A percentile compares a stretch with the other conserved stretches of the same genome.
Evolutionary conservation across 495 filamentous ascomycete species (phyloP).

Genomic region (Penicillium nucicola): DNA sequence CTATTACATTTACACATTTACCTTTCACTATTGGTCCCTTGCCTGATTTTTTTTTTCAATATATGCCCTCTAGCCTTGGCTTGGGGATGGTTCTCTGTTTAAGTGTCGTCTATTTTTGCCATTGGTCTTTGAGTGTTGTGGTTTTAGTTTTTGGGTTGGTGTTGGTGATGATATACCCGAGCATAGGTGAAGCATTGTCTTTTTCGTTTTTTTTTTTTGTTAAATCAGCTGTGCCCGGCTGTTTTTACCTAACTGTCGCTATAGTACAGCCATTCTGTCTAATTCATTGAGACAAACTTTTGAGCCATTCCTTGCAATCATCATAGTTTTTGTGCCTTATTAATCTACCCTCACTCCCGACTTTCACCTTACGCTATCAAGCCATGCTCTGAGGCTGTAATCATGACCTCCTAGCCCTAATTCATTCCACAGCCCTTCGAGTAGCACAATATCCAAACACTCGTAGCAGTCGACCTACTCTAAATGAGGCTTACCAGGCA

Average conservation of each 20-base stretch:
- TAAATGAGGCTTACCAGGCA: constrained; percentile 62
- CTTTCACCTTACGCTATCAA: too few relatives aligned
- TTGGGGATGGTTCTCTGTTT: neutral
- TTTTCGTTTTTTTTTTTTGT: constrained; percentile 6
- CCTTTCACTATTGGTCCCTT: constrained; percentile 14
- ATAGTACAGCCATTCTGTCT: constrained; percentile 23
- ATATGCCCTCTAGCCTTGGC: neutral
- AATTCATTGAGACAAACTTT: constrained; percentile 14
- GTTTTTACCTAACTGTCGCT: constrained; percentile 19
- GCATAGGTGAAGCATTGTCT: constrained; percentile 18
- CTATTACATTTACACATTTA: constrained; percentile 3
- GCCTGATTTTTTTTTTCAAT: constrained; percentile 4
- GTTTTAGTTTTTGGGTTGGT: constrained; percentile 14
- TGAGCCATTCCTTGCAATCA: neutral
- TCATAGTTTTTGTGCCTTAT: too few relatives aligned
- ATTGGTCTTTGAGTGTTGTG: constrained; percentile 7
- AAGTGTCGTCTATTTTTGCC: constrained; percentile 10
- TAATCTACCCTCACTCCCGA: too few relatives aligned
- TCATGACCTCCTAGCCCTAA: neutral
- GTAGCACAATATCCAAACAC: constrained; percentile 56
- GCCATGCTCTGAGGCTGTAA: too few relatives aligned
- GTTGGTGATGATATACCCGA: constrained; percentile 29
- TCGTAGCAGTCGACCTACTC: constrained; percentile 56
- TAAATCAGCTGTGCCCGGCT: constrained; percentile 1
- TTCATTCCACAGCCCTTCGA: constrained; percentile 25